Evolutionary conservation across 2,329 filamentous ascomycete species (phyloP).

Genomic region (Periconia digitata): DNA sequence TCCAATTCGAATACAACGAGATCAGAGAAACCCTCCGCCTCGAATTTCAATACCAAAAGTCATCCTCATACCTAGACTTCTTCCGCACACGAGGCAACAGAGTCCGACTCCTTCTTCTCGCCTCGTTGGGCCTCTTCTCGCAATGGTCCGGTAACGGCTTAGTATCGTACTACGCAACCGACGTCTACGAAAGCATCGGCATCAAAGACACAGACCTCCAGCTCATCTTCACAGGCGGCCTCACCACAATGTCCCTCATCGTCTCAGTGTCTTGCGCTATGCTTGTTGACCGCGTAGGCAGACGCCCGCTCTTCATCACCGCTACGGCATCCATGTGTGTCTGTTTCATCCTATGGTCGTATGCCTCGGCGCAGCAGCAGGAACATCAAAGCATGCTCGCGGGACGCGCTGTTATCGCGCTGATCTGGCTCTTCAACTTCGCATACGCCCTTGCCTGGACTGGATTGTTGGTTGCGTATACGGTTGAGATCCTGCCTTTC

Average conservation of each 20-base stretch:
- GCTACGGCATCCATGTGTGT: slow-evolving; percentile 44
- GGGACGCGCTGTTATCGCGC: slow-evolving; percentile 52
- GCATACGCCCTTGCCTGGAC: slow-evolving; percentile 17
- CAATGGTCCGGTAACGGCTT: slow-evolving; percentile 70
- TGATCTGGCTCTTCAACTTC: slow-evolving; percentile 26
- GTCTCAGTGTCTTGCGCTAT: slow-evolving; percentile 56
- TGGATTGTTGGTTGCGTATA: slow-evolving; percentile 47
- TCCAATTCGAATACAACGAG: slow-evolving; percentile 67
- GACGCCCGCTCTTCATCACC: slow-evolving; percentile 33
- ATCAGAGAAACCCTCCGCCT: slow-evolving; percentile 65
- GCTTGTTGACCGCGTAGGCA: slow-evolving; percentile 36
- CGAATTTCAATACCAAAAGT: slow-evolving; percentile 54
- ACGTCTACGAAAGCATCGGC: slow-evolving; percentile 63
- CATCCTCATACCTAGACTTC: slow-evolving; percentile 62
- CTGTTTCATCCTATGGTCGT: slow-evolving; percentile 47
- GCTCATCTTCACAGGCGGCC: slow-evolving; percentile 54
- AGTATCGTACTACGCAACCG: slow-evolving; percentile 67
- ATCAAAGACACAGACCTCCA: slow-evolving; percentile 51
- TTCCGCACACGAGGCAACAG: slow-evolving; percentile 65
- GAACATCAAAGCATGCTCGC: slow-evolving; percentile 39
- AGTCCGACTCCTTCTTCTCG: slow-evolving; percentile 62
- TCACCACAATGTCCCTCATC: slow-evolving; percentile 61
- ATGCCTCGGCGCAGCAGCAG: slow-evolving; percentile 51
- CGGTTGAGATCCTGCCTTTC: slow-evolving; percentile 51
- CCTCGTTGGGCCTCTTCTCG: slow-evolving; percentile 66